Evolutionary conservation across 345 rosid genomes (phyloP), one percentile per base, ranked within the genome.

Genomic region (Eucalyptus microcorys): DNA sequence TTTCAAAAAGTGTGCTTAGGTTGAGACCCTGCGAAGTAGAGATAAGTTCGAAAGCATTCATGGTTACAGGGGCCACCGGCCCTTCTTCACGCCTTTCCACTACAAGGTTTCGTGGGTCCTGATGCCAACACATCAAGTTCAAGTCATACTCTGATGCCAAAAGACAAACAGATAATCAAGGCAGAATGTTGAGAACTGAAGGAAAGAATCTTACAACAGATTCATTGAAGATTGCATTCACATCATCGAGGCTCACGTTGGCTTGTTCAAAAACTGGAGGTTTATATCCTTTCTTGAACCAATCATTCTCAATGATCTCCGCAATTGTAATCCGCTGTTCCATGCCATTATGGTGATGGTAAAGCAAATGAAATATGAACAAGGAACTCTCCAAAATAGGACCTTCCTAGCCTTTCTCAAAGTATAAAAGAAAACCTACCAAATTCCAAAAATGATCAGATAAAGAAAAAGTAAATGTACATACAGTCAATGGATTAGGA

Each of bases 21-120:
- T 98, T 98, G 91, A 98, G 99, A 90, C 99, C 98, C 92, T 95
- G 99, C 43, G 99, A 98, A 30, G 96, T 96, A 53, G 99, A 95
- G 90, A 98, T 98, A 88, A 98, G 98, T 93, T 98, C 99, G 92
- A 98, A 98, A 17, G 99, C 99, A 92, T 98, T 98, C 99, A 98
- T 95, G 45, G 98, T 93, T 85, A 94, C 92, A 89, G 99, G 99
- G 68, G 94, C 94, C 52, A 88, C 92, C 48, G 92, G 93, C 85
- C 96, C 95, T 91, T 91, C 96, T 89, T 93, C 98, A 87, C 96
- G 95, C 91, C 96, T 94, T 94, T 98, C 99, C 93, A 97, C 99
- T 71, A 98, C 99, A 90, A 97, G 96, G 92, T 95, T 93, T 71
- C 21, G 91, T 89, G 95, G 88, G 90, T 93, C 96, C 99, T 98